A percentile compares a stretch with the other conserved stretches of the same genome.
Conservation (phyloP, 1,284 basidiomycete species). For the Somion occarium region DNA sequence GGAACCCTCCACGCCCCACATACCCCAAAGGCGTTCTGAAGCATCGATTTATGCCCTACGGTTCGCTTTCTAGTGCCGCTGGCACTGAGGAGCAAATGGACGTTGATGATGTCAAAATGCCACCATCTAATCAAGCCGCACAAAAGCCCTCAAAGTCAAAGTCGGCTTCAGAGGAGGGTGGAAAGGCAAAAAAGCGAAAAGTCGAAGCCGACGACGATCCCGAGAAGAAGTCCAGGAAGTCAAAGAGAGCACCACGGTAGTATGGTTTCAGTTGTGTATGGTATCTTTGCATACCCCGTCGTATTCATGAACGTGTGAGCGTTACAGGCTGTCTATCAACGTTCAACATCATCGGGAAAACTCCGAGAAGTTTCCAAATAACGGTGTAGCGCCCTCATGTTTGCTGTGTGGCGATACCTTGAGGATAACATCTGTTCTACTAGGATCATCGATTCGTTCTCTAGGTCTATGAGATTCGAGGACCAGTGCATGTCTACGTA, state of each 20-base stretch:
- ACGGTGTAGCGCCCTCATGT: too few species aligned
- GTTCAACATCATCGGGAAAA: too few species aligned
- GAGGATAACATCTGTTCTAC: too few species aligned
- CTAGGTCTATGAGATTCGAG: too few species aligned
- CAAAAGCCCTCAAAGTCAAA: conserved; percentile 17
- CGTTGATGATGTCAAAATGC: conserved; percentile 18
- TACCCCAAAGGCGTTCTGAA: conserved; percentile 58
- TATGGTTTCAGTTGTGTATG: too few species aligned
- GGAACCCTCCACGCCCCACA: conserved; percentile 51
- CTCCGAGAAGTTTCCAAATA: too few species aligned
- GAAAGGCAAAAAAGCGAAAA: conserved; percentile 45
- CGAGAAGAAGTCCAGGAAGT: conserved; percentile 38
- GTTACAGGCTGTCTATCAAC: too few species aligned
- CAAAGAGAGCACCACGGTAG: conserved; percentile 20
- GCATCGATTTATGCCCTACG: conserved; percentile 60
- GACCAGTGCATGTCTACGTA: too few species aligned
- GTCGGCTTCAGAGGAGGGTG: conserved; percentile 17
- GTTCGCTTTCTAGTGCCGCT: conserved; percentile 35
- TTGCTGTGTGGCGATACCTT: too few species aligned
- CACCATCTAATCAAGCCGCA: conserved; percentile 18
- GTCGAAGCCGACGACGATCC: conserved; percentile 24
- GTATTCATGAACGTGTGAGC: too few species aligned
- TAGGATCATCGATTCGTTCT: too few species aligned
- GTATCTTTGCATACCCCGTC: too few species aligned
- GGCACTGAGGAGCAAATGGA: conserved; percentile 17